Conservation (phyloP, 768 basidiomycete species). For the Lentinula sp. region DNA sequence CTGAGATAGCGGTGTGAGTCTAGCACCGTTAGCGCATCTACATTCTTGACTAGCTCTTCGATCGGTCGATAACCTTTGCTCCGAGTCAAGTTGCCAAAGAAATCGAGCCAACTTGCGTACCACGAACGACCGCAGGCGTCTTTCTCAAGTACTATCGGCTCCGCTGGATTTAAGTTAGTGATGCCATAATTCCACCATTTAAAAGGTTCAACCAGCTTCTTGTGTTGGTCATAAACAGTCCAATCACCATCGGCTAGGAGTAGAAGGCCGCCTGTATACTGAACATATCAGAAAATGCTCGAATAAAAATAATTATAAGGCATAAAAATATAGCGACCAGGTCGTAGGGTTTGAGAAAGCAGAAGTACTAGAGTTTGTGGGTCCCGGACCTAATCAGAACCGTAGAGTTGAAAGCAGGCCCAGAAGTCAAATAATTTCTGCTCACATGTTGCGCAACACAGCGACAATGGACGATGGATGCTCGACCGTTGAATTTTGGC, state of each 20-base stretch:
- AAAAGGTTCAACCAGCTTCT: constrained; percentile 13
- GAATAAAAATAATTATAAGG: too few species aligned
- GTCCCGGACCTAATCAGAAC: constrained; percentile 9
- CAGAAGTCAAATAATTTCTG: not conserved
- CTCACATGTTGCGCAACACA: constrained; percentile 19
- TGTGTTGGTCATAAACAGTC: constrained; percentile 13
- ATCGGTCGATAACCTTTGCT: constrained; percentile 12
- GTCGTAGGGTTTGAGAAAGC: constrained; percentile 15
- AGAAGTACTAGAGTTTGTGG: constrained; percentile 10
- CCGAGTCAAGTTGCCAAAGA: constrained; percentile 12
- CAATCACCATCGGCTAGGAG: constrained; percentile 18
- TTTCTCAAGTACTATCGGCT: not conserved
- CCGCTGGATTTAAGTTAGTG: not conserved
- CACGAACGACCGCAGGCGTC: constrained; percentile 11
- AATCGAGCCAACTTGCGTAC: constrained; percentile 18
- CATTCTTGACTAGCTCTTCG: constrained; percentile 10
- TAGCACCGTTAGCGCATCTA: not conserved
- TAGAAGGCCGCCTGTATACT: constrained; percentile 15
- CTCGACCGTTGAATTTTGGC: constrained; percentile 13
- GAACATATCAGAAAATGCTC: not conserved
- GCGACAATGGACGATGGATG: constrained; percentile 22
- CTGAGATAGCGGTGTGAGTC: constrained; percentile 9
- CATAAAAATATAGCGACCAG: constrained; percentile 7
- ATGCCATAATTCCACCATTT: constrained; percentile 4
- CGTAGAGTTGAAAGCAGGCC: not conserved